Evolutionary conservation across 495 filamentous ascomycete genomes (phyloP).

Genomic region (Penicillium riverlandense): DNA sequence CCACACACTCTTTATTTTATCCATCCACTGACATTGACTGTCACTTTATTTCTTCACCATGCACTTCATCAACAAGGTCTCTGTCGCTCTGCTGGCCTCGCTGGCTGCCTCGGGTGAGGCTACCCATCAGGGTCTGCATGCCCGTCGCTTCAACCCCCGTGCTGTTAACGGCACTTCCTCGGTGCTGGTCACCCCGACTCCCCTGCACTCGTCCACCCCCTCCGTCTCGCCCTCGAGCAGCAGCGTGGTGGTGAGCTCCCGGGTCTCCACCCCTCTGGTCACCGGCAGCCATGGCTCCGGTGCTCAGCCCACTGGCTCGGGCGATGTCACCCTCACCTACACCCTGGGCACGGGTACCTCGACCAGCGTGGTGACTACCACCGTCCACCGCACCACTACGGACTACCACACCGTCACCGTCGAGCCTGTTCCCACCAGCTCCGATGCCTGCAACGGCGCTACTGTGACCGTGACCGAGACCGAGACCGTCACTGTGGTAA

Average conservation of each 20-base stretch:
- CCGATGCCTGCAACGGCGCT: constrained; percentile 12
- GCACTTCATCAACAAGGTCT: constrained; percentile 40
- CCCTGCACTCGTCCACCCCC: neutral
- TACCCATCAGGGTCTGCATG: constrained; percentile 25
- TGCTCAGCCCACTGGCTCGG: constrained; percentile 6
- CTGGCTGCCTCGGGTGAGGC: constrained; percentile 39
- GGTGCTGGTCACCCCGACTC: neutral
- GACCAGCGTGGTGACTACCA: constrained; percentile 50
- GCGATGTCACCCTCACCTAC: constrained; percentile 53
- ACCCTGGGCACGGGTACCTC: constrained; percentile 48
- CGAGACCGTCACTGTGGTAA: constrained; percentile 21
- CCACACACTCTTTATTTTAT: constrained; percentile 4
- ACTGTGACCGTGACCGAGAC: constrained; percentile 23
- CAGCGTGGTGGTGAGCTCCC: constrained; percentile 3
- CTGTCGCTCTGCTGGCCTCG: constrained; percentile 40
- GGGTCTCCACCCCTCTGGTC: neutral
- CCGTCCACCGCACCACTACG: constrained; percentile 42
- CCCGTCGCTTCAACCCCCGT: constrained; percentile 24
- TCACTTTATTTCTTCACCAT: constrained; percentile 19
- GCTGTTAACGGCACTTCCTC: constrained; percentile 4
- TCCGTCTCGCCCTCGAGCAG: neutral
- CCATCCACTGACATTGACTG: constrained; percentile 19
- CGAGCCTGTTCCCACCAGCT: constrained; percentile 14
- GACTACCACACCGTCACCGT: constrained; percentile 27
- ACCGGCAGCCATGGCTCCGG: constrained; percentile 3